A percentile compares a stretch with the other conserved stretches of the same genome.
Evolutionary conservation across 2,329 filamentous ascomycete genomes (phyloP).

Genomic region (Cladobotryum protrusum): DNA sequence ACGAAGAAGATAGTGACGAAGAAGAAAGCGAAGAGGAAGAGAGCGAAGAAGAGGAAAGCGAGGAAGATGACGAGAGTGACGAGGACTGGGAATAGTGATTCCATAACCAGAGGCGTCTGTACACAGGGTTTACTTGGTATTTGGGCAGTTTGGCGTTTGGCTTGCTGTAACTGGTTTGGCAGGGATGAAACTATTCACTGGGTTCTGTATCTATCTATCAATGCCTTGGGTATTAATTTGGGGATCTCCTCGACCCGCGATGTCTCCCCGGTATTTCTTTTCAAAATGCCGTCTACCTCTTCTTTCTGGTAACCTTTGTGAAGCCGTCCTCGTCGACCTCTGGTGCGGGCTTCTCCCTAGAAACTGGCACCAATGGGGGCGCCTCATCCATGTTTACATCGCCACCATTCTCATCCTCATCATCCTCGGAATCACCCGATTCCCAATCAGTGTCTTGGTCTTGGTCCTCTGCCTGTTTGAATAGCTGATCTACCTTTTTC

Average conservation of each 20-base stretch:
- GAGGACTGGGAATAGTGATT: constrained; percentile 67
- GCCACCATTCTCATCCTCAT: constrained; percentile 51
- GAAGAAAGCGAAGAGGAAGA: constrained; percentile 14
- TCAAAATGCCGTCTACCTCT: constrained; percentile 40
- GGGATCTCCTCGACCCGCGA: background rate
- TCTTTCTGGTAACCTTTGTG: constrained; percentile 66
- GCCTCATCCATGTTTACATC: constrained; percentile 67
- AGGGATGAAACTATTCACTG: constrained; percentile 4
- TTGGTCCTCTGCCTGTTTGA: constrained; percentile 48
- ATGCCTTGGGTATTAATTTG: constrained; percentile 21
- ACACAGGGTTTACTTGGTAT: constrained; percentile 13
- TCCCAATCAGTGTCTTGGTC: constrained; percentile 58
- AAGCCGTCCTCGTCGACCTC: constrained; percentile 79
- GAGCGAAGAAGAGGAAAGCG: constrained; percentile 39
- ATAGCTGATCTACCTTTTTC: constrained; percentile 47
- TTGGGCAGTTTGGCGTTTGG: constrained; percentile 28
- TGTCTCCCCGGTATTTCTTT: constrained; percentile 6
- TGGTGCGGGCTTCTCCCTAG: constrained; percentile 59
- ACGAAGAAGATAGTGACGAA: constrained; percentile 39
- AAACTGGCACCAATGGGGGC: constrained; percentile 49
- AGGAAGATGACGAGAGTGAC: constrained; percentile 44
- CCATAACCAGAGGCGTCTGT: background rate
- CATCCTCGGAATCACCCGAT: constrained; percentile 51
- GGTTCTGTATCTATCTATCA: constrained; percentile 12
- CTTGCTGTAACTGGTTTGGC: constrained; percentile 16